Evolutionary conservation across 306 rosid genomes (phyloP), one percentile per base, ranked within the genome.

Genomic region (Oxytropis ochrocephala): DNA sequence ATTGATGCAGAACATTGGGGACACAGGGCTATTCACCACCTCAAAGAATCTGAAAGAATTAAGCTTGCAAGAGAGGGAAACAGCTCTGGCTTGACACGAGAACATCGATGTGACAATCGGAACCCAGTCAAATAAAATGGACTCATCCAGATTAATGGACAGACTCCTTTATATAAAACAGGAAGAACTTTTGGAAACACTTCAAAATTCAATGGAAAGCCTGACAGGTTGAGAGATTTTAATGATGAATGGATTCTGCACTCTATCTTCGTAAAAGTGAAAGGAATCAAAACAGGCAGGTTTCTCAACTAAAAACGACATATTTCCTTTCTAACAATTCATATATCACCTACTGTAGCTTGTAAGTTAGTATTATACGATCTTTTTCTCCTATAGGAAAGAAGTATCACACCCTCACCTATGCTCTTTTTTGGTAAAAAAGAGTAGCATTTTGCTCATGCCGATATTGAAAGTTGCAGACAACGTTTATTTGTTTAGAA

Each of bases 141-240:
- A 19, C 33, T 55, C 33, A 24, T 24, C 48, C 29, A 33, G 50
- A 52, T 33, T 46, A 47, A 44, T 36, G 39, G 39, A 24, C 48
- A 65, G 52, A 66, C 13, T 67, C 75, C 69, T 47, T 16, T 49
- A 68, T 49, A 5, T 50, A 68, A 59, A 76, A 50, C 70, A 27
- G 5, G 19, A 39, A 30, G 62, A 49, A 49, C 41, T 19, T 59
- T 67, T 6, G 27, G 63, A 58, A 49, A 64, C 49, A 48, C 36
- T 30, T 49, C 44, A 63, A 63, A 62, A 52, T 73, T 32, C 44
- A 73, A 62, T 16, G 32, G 24, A 73, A 73, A 62, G 41, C 35
- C 54, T 14, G 53, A 19, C 14, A 50, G 12, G 70, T 62, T 38
- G 54, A 51, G 46, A 73, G 61, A 8, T 62, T 68, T 42, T 27